phyloP scores from a whole-genome alignment of 805 yeast species.

The Vanderwaltozyma polyspora region DNA sequence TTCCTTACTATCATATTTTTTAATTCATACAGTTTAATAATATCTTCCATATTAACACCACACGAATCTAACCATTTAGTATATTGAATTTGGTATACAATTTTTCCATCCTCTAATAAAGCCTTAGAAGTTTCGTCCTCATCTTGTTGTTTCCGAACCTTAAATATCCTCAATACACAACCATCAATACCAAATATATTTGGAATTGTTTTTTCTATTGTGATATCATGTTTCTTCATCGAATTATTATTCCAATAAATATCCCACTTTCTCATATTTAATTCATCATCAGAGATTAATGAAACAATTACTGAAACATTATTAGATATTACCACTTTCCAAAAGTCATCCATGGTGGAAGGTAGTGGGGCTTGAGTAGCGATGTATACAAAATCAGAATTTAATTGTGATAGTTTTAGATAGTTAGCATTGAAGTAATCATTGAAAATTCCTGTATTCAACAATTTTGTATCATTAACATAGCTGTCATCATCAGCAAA shows the following conservation, averaged over 20 bases:
- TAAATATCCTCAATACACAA: slow-evolving; percentile 26
- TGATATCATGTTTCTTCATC: slow-evolving; percentile 23
- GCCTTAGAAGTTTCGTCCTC: slow-evolving; percentile 14
- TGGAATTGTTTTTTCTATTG: slow-evolving; percentile 23
- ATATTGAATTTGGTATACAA: slow-evolving; percentile 61
- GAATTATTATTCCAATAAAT: slow-evolving; percentile 57
- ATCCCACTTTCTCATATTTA: slow-evolving; percentile 67
- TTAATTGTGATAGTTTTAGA: slow-evolving; percentile 33
- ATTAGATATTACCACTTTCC: slow-evolving; percentile 69
- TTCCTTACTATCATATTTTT: slow-evolving; percentile 23
- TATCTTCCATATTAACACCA: slow-evolving; percentile 34
- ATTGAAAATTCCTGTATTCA: slow-evolving; percentile 7
- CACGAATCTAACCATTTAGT: slow-evolving; percentile 80
- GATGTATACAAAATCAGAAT: slow-evolving; percentile 40
- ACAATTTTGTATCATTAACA: background rate
- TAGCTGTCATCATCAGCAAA: background rate
- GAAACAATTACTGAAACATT: slow-evolving; percentile 62
- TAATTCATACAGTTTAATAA: slow-evolving; percentile 23
- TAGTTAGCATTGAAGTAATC: slow-evolving; percentile 90
- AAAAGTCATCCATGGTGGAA: slow-evolving; percentile 74
- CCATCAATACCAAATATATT: slow-evolving; percentile 24
- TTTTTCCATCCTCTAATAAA: slow-evolving; percentile 16
- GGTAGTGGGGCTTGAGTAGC: slow-evolving; percentile 87
- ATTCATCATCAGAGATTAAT: slow-evolving; percentile 63
- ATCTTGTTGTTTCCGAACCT: slow-evolving; percentile 7